Percentiles rank a stretch among this genome's conserved stretches.
Evolutionary conservation across 1,139 yeast species (phyloP).

Genomic region (Candida sp.): DNA sequence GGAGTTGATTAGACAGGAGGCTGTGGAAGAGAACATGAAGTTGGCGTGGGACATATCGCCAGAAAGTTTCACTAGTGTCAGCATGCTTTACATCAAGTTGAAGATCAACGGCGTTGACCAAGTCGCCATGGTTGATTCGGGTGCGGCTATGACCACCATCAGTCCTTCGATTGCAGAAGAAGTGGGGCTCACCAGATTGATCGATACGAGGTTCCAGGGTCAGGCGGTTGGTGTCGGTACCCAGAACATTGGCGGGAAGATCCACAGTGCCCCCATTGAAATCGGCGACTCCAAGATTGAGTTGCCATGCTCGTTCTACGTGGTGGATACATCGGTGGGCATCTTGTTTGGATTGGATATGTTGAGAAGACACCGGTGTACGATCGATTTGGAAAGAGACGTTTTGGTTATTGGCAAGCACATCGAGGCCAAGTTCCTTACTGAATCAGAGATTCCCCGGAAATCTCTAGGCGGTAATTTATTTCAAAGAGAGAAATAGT

Average conservation of each 20-base stretch:
- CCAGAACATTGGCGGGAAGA: conserved; percentile 76
- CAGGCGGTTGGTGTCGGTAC: conserved; percentile 93
- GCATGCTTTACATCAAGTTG: conserved; percentile 81
- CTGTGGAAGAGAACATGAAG: conserved; percentile 76
- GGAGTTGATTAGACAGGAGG: conserved; percentile 73
- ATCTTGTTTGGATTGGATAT: conserved; percentile 73
- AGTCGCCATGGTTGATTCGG: conserved; percentile 95
- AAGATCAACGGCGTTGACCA: conserved; percentile 80
- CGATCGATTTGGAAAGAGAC: conserved; percentile 72
- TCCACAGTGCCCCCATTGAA: conserved; percentile 88
- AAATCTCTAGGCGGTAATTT: conserved; percentile 27
- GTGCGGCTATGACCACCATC: conserved; percentile 91
- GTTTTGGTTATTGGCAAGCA: conserved; percentile 74
- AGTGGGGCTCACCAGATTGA: conserved; percentile 70
- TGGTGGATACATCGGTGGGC: conserved; percentile 78
- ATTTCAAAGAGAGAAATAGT: conserved; percentile 11
- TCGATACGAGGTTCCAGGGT: conserved; percentile 84
- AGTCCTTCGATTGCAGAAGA: conserved; percentile 77
- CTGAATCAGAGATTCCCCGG: conserved; percentile 72
- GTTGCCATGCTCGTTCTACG: conserved; percentile 81
- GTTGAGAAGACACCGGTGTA: conserved; percentile 88
- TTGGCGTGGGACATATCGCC: conserved; percentile 89
- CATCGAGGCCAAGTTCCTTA: conserved; percentile 69
- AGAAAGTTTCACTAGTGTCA: conserved; percentile 81
- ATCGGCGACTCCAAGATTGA: conserved; percentile 59